Conservation (phyloP, 2,329 filamentous ascomycete species). For the Pyricularia pennisetigena region DNA sequence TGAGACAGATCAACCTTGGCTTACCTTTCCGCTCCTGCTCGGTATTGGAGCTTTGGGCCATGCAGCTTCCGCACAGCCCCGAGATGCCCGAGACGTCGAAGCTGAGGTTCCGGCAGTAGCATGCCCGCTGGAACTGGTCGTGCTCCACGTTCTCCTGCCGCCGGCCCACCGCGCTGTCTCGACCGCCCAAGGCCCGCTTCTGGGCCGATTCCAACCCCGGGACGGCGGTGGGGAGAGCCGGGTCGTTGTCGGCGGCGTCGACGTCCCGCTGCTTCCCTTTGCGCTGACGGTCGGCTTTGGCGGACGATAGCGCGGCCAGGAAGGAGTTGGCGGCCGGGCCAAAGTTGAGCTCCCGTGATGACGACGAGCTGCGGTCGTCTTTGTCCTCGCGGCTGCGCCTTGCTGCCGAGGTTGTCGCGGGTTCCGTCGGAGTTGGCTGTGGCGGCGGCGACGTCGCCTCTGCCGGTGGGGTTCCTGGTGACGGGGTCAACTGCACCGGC, state of each 20-base stretch:
- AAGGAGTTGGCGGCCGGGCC: background rate
- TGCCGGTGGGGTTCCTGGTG: background rate
- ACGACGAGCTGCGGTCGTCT: background rate
- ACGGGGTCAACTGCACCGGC: background rate
- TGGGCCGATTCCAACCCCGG: background rate
- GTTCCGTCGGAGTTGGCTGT: background rate
- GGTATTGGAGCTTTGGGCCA: slow-evolving; percentile 1
- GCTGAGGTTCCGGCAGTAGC: slow-evolving; percentile 8
- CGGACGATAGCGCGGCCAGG: background rate
- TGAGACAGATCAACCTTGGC: background rate
- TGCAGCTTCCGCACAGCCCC: slow-evolving; percentile 7
- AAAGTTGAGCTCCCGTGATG: background rate
- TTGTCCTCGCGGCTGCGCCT: background rate
- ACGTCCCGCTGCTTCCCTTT: background rate
- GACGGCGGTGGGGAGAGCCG: background rate
- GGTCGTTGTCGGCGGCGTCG: background rate
- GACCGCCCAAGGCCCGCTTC: background rate
- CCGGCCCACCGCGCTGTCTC: background rate
- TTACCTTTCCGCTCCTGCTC: background rate
- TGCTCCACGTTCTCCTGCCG: background rate
- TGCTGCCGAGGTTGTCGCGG: background rate
- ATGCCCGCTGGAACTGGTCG: background rate
- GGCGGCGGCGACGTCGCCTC: background rate
- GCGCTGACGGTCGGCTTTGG: background rate
- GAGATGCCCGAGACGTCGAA: slow-evolving; percentile 6